phyloP scores from a whole-genome alignment of 164 flowering plant species.

The Akebia trifoliata region DNA sequence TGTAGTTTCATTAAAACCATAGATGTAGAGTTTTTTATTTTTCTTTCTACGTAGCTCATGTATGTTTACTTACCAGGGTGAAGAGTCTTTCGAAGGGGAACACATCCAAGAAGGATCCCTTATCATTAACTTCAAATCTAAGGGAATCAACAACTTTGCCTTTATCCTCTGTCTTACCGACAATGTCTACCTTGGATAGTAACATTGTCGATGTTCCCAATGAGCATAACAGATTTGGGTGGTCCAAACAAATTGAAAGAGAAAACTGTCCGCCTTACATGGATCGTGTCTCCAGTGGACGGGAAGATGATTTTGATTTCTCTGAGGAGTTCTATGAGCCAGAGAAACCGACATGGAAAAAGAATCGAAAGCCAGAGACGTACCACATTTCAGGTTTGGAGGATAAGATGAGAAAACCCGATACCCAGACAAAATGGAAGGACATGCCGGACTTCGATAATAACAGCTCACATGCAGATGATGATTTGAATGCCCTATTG shows the following conservation, averaged over 20 bases:
- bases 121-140: constrained; percentile 34
- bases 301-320: constrained; percentile 43
- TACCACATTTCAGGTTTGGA: constrained; percentile 24
- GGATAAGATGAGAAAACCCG: constrained; percentile 33
- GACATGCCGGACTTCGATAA: constrained; percentile 29
- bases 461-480: constrained; percentile 41
- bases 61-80: constrained; percentile 43
- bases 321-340: constrained; percentile 41
- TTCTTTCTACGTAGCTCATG: background rate
- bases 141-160: constrained; percentile 52
- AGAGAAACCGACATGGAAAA: constrained; percentile 40
- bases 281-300: constrained; percentile 44
- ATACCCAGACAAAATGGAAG: constrained; percentile 33
- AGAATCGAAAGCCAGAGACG: constrained; percentile 30
- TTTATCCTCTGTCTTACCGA: constrained; percentile 31
- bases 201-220: constrained; percentile 22
- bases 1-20: background rate
- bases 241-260: constrained; percentile 44
- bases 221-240: constrained; percentile 45
- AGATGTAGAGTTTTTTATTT: background rate
- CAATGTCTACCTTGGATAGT: constrained; percentile 34
- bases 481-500: constrained; percentile 56
- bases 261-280: constrained; percentile 33
- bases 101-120: constrained; percentile 49
- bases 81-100: constrained; percentile 84